These are phyloP conservation scores for Phlebopus sp. DNA, from an alignment of 1,284 basidiomycete genomes.

Conservation along the genomic window DNA sequence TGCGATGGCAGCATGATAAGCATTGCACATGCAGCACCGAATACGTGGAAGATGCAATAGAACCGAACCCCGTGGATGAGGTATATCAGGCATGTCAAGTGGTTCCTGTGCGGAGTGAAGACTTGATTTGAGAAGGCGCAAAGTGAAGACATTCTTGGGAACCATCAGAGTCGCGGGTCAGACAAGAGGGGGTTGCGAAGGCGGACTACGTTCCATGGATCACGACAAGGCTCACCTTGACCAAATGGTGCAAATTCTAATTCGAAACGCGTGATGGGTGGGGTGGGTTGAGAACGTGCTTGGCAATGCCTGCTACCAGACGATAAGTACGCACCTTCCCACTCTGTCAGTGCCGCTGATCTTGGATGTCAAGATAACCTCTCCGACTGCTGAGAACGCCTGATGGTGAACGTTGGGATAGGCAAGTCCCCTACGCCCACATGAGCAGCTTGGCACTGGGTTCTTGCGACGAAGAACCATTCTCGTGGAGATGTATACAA, in stretches of 20 bases:
- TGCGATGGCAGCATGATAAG: background rate
- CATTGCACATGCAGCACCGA: background rate
- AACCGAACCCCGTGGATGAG: background rate
- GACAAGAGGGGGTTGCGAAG: background rate
- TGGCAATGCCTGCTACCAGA: too few species aligned
- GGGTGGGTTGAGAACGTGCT: too few species aligned
- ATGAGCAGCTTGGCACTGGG: too few species aligned
- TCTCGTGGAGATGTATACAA: too few species aligned
- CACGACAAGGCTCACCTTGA: background rate
- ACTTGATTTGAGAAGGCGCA: background rate
- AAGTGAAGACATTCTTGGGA: background rate
- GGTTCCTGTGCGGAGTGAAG: too few species aligned
- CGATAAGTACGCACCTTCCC: conserved; percentile 1
- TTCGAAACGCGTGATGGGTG: too few species aligned
- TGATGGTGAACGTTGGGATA: conserved; percentile 3
- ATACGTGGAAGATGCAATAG: background rate
- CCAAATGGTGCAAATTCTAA: background rate
- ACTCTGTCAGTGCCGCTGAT: conserved; percentile 15
- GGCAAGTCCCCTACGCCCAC: conserved; percentile 15
- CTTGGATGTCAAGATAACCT: conserved; percentile 23
- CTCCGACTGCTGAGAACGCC: conserved; percentile 1
- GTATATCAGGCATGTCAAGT: too few species aligned
- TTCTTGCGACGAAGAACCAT: too few species aligned
- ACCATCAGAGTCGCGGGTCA: background rate
- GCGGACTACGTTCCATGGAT: background rate